Conservation (phyloP, 2,329 filamentous ascomycete genomes). For the Fusarium abutilonis region DNA sequence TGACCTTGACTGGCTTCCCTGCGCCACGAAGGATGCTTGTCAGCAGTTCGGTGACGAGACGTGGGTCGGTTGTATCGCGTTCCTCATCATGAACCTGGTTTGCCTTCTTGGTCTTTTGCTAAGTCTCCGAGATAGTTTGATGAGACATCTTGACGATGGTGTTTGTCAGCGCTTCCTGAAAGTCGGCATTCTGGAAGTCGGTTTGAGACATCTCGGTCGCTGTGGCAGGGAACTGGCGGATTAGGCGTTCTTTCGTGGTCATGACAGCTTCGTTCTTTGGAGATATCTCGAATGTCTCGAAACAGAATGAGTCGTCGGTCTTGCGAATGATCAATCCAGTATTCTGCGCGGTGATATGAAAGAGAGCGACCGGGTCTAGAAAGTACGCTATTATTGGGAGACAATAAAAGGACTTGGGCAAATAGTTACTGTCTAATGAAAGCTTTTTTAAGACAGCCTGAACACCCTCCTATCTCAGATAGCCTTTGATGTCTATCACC, state of each 20-base stretch:
- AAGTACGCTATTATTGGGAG: not conserved
- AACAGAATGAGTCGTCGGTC: not conserved
- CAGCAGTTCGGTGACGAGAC: slow-evolving; percentile 62
- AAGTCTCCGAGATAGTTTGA: slow-evolving; percentile 39
- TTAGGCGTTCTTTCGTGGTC: slow-evolving; percentile 14
- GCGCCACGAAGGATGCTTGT: slow-evolving; percentile 51
- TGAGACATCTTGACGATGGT: slow-evolving; percentile 47
- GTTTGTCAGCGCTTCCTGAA: slow-evolving; percentile 38
- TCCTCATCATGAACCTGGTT: slow-evolving; percentile 50
- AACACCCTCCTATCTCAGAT: slow-evolving; percentile 8
- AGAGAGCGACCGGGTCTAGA: not conserved
- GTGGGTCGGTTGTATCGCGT: slow-evolving; percentile 61
- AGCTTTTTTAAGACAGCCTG: not conserved
- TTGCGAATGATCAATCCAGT: slow-evolving; percentile 23
- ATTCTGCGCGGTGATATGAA: slow-evolving; percentile 30
- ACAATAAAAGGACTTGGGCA: not conserved
- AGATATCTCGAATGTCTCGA: slow-evolving; percentile 32
- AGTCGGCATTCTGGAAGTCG: slow-evolving; percentile 13
- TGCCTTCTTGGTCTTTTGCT: slow-evolving; percentile 51
- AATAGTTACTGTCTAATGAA: slow-evolving; percentile 1
- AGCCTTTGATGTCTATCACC: not conserved
- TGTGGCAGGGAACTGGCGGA: slow-evolving; percentile 24
- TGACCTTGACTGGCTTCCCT: slow-evolving; percentile 43
- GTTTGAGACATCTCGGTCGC: slow-evolving; percentile 1
- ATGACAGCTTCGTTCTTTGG: slow-evolving; percentile 20